Evolutionary conservation across 805 yeast genomes (phyloP), one percentile per base, ranked within the genome.

Genomic region (Wickerhamomyces xylosicus): DNA sequence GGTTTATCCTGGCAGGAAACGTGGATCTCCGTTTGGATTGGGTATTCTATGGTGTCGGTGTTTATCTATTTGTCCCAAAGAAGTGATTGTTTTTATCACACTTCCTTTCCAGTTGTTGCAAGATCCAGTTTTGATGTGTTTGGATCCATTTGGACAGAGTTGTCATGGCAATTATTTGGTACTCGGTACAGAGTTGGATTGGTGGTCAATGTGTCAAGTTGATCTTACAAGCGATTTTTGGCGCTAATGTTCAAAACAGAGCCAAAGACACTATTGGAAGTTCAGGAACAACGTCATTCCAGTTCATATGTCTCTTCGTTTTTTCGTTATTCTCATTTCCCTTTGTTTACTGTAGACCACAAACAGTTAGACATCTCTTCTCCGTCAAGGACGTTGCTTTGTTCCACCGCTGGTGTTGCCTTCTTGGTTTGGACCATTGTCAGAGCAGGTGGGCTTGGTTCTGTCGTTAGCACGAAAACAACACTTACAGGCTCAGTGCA

Each of bases 1-100:
- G 92, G 92, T 10, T 63, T 86, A 60, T 72, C 79, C 16, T 85
- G 95, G 95, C 86, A 95, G 94, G 87, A 79, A 54, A 77, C 83
- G 10, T 86, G 95, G 94, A 62, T 86, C 29, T 74, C 92, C 1
- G 92, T 86, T 19, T 85, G 95, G 92, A 45, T 86, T n/a, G 95
- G 95, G 5, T 86, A 86, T 58, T 53, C 67, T 16, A 59, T 83
- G 35, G 76, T 84, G 44, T 92, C 83, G 44, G 48, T 70, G 2
- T 84, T 85, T 49, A 80, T 87, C 28, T 71, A 74, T 4, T 53
- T 77, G n/a, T 69, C 83, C 16, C 83, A 94, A 18, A 67, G 95
- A 49, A 72, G 84, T 38, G 96, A 95, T 48, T 70, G 86, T 14
- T 71, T 72, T 46, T 84, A 86, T 53, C 95, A 86, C 54, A 66